phyloP scores from a whole-genome alignment of 768 basidiomycete genomes.

The Amanita muscaria region DNA sequence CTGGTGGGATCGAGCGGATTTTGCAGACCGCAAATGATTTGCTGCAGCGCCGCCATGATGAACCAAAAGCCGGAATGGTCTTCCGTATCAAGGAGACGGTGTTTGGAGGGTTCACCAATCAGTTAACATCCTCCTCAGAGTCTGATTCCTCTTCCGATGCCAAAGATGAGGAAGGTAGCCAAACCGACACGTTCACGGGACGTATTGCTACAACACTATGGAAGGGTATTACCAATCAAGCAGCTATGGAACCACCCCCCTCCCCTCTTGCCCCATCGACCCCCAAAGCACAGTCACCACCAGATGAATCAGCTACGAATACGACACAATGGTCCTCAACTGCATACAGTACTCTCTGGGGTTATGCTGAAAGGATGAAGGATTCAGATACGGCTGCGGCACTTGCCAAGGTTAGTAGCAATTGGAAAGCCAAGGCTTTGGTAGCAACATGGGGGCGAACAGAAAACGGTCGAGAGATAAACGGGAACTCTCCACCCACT shows the following conservation, averaged over 20 bases:
- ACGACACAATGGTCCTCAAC: slow-evolving; percentile 10
- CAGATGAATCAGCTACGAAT: slow-evolving; percentile 11
- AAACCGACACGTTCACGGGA: slow-evolving; percentile 43
- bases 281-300: slow-evolving; percentile 11
- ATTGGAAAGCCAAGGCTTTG: slow-evolving; percentile 62
- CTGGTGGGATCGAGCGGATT: slow-evolving; percentile 64
- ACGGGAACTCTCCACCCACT: too few species aligned
- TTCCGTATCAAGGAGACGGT: slow-evolving; percentile 48
- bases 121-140: slow-evolving; percentile 30
- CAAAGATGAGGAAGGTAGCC: slow-evolving; percentile 30
- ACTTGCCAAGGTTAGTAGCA: slow-evolving; percentile 65
- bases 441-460: slow-evolving; percentile 31
- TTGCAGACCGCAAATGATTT: slow-evolving; percentile 62
- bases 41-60: slow-evolving; percentile 38
- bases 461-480: not conserved
- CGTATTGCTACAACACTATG: slow-evolving; percentile 58
- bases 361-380: slow-evolving; percentile 64
- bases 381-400: slow-evolving; percentile 66
- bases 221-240: slow-evolving; percentile 70
- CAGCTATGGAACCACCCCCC: slow-evolving; percentile 48
- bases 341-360: slow-evolving; percentile 42
- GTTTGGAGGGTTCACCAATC: slow-evolving; percentile 62
- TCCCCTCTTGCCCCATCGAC: slow-evolving; percentile 16
- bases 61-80: slow-evolving; percentile 36
- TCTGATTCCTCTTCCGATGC: slow-evolving; percentile 26